Evolutionary conservation across 2,329 filamentous ascomycete genomes (phyloP).

Genomic region (Pezicula carpinea): DNA sequence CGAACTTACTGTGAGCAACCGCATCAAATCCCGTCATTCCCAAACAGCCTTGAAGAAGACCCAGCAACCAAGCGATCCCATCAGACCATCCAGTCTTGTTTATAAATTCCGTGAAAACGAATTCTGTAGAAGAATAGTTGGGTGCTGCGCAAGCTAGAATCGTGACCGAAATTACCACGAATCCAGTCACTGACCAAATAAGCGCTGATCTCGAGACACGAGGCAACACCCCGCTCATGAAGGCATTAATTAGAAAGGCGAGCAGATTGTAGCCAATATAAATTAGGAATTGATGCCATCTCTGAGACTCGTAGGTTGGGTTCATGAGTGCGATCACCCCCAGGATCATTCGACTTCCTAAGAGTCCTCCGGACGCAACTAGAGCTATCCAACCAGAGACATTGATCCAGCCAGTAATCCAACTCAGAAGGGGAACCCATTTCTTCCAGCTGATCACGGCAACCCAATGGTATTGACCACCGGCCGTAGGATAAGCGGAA

Average conservation of each 20-base stretch:
- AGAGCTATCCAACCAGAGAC: constrained; percentile 39
- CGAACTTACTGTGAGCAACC: constrained; percentile 33
- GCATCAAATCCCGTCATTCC: constrained; percentile 38
- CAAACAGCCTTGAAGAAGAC: constrained; percentile 35
- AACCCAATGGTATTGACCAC: constrained; percentile 57
- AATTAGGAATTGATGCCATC: no score
- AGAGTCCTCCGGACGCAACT: constrained; percentile 31
- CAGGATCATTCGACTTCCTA: constrained; percentile 43
- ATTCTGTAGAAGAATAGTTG: no score
- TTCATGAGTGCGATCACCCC: constrained; percentile 38
- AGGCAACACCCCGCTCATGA: no score
- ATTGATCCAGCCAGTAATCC: constrained; percentile 44
- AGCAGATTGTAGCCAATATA: no score
- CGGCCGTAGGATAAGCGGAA: constrained; percentile 25
- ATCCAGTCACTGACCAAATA: no score
- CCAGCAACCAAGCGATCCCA: constrained; percentile 41
- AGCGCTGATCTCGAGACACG: no score
- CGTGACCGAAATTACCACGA: no score
- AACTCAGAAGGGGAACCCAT: constrained; percentile 48
- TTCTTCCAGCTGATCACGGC: constrained; percentile 44
- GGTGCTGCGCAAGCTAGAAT: no score
- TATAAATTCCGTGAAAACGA: constrained; percentile 24
- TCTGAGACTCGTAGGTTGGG: constrained; percentile 31
- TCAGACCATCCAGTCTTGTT: constrained; percentile 41
- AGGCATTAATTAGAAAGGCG: no score